Base-by-base conservation (phyloP, 257 asterid species). In the Verbascum thapsus region DNA sequence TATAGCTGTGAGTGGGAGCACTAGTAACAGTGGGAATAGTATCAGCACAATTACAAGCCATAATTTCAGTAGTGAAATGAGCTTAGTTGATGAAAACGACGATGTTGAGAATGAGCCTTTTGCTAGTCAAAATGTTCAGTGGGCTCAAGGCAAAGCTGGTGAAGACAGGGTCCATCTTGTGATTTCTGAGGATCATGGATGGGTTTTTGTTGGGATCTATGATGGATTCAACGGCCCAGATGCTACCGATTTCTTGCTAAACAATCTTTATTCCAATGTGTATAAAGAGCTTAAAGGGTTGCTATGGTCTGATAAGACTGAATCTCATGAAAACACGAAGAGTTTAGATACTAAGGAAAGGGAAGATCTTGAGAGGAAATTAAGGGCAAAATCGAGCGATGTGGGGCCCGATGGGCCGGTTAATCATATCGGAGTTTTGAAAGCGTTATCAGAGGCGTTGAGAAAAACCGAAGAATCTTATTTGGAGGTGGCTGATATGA, bases 131-230 rank as follows among this genome's bases (percentile, higher is more conserved):
- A 92, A 85, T 59, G 85, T 89, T 51, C 99, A 90, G 76, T 94
- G 99, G 99, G 99, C 99, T 0, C 97, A 90, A 68, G 97, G 99
- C 3, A 94, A 94, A 61, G 97, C 99, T 1, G 99, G 99, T 19
- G 97, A 94, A 50, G 97, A 90, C 70, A 63, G 99, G 57, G 95
- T 94, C 5, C 99, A 90, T 64, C 57, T 94, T 0, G 97, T 87
- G 50, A 73, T 94, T 8, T 90, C 97, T 3, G 96, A 90, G 35
- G 99, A 89, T 55, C 91, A 85, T 56, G 94, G 89, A 0, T 85
- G 95, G 96, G 90, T 90, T 61, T 94, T 89, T 57, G 97, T 92
- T 2, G 99, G 99, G 16, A 91, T 91, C 49, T 88, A 86, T 42
- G 97, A 88, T 55, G 98, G 98, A 66, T 91, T 91, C 37, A 85